Base-by-base conservation (phyloP, 805 yeast species). In the Candida vartiovaarae region DNA sequence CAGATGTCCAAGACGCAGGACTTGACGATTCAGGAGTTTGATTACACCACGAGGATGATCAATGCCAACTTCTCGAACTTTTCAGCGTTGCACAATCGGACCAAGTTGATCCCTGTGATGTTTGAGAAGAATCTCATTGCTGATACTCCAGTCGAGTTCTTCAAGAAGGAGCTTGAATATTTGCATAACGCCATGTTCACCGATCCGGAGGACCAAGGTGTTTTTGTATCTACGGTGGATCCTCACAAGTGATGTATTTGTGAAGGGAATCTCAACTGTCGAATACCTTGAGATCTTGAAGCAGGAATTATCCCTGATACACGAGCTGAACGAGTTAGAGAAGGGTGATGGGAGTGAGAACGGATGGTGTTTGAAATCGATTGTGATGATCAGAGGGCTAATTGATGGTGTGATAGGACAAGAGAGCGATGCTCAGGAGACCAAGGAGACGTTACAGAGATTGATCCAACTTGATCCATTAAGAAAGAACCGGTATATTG, bases 41-140 rank as follows among this genome's bases (percentile, higher is more conserved):
- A 74, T 26, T 91, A 78, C 63, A 88, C 97, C 1, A 83, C 91
- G 0, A 63, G 67, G 40, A 84, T 82, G 67, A 88, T 93, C 54
- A 84, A 84, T 54, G 74, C 72, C 43, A 85, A 93, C 62, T 87
- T 90, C 45, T 85, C 96, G 33, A 93, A 93, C 62, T 93, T 84
- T 56, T 86, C 96, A 2, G 98, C 99, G 5, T 89, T 96, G 95
- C 97, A 91, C 62, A 86, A 87, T 60, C 70, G 98, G 49, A 75
- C 88, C 2, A 80, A 77, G 45, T 64, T 90, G 46, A 72, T 91
- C 9, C 79, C 81, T 3, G 64, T 63, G 40, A 61, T 85, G 40
- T 70, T 76, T 42, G 50, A 54, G 1, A 45, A 41, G 30, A 41
- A 60, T 46, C 51, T 56, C 36, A 40, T 46, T 3, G 48, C 53